phyloP scores from a whole-genome alignment of 2,329 filamentous ascomycete species.

The Paecilomyces niveus region DNA sequence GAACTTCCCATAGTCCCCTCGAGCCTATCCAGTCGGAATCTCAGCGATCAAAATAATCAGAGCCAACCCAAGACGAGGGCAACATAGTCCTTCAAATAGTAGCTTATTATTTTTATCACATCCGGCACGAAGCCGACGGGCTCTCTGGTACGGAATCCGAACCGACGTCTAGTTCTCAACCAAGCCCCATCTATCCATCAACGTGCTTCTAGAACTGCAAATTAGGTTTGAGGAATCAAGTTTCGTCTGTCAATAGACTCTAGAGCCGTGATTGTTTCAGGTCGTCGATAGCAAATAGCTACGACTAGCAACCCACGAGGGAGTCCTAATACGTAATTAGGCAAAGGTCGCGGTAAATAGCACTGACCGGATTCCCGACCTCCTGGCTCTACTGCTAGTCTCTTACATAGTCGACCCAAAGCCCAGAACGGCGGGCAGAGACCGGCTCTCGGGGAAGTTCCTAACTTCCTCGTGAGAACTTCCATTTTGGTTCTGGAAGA shows the following conservation, averaged over 20 bases:
- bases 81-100: background rate
- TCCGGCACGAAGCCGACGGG: background rate
- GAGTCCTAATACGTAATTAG: background rate
- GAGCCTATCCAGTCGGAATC: background rate
- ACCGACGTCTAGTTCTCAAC: background rate
- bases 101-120: background rate
- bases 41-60: background rate
- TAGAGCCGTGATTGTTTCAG: background rate
- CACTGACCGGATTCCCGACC: background rate
- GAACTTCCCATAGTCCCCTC: background rate
- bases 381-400: background rate
- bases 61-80: background rate
- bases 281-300: background rate
- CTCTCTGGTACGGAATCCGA: background rate
- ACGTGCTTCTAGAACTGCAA: background rate
- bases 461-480: background rate
- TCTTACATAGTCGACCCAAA: background rate
- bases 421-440: background rate
- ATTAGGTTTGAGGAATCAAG: background rate
- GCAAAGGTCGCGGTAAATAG: background rate
- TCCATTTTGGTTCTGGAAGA: background rate
- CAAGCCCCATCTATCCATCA: background rate
- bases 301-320: background rate
- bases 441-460: background rate
- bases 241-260: background rate